These are phyloP conservation scores for Pythium volutum DNA, from an alignment of 352 stramenopile species.

Conservation along the genomic window DNA sequence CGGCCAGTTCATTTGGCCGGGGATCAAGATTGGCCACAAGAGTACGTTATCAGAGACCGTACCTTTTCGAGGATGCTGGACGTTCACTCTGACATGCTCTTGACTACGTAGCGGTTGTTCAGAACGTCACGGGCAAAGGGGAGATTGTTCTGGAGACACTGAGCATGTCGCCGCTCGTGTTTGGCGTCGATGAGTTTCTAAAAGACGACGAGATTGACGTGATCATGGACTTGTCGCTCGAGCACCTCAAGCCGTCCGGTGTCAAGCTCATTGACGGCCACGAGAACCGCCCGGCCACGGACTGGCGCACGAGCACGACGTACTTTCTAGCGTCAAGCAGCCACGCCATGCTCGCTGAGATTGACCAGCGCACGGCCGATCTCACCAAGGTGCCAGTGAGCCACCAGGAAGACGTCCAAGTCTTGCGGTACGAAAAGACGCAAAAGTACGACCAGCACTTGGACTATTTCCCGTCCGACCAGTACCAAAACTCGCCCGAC, in stretches of 20 bases:
- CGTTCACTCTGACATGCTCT: constrained; percentile 6
- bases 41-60: constrained; percentile 25
- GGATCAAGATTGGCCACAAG: constrained; percentile 61
- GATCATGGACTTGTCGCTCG: constrained; percentile 63
- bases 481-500: constrained; percentile 44
- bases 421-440: constrained; percentile 69
- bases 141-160: constrained; percentile 33
- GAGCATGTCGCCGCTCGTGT: constrained; percentile 52
- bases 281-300: constrained; percentile 53
- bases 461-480: constrained; percentile 60
- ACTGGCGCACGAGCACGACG: constrained; percentile 78
- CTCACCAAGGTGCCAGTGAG: constrained; percentile 57
- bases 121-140: constrained; percentile 27
- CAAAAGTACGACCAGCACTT: constrained; percentile 80
- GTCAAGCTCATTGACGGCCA: constrained; percentile 64
- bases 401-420: constrained; percentile 73
- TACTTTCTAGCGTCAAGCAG: constrained; percentile 60
- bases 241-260: constrained; percentile 55
- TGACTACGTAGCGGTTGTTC: constrained; percentile 14
- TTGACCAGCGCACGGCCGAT: constrained; percentile 64
- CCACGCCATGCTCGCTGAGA: constrained; percentile 41
- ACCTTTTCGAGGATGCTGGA: background rate
- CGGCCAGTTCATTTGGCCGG: constrained; percentile 74
- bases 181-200: constrained; percentile 70
- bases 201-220: constrained; percentile 74